Percentiles rank a stretch among this genome's conserved stretches.
phyloP scores from a whole-genome alignment of 192 early-diverging fungal genomes.

The Allomyces javanicus region DNA sequence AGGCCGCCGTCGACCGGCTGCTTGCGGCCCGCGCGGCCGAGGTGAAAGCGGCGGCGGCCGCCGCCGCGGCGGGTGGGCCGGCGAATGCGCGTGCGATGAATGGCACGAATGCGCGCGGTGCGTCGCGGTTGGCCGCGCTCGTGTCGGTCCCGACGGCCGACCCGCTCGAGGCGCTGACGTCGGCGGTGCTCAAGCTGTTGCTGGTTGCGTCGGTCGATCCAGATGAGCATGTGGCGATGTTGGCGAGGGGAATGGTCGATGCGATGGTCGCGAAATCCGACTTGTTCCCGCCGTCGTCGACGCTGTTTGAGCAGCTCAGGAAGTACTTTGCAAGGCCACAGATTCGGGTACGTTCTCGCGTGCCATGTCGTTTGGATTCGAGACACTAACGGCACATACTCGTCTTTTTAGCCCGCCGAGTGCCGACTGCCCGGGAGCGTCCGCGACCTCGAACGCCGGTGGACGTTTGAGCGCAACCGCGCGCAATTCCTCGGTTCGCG shows the following conservation, averaged over 20 bases:
- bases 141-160: slow-evolving; percentile 4
- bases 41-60: slow-evolving; percentile 5
- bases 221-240: slow-evolving; percentile 7
- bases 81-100: slow-evolving; percentile 12
- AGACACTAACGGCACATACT: no score
- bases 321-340: slow-evolving; percentile 78
- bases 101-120: slow-evolving; percentile 13
- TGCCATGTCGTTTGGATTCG: no score
- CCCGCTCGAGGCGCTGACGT: slow-evolving; percentile 7
- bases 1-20: slow-evolving; percentile 32
- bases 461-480: not conserved
- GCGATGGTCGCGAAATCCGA: slow-evolving; percentile 9
- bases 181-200: slow-evolving; percentile 17
- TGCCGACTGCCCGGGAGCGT: not conserved
- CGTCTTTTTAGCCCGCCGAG: not conserved
- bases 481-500: not conserved
- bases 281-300: slow-evolving; percentile 31
- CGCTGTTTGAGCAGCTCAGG: slow-evolving; percentile 66
- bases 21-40: slow-evolving; percentile 16
- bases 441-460: not conserved
- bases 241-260: slow-evolving; percentile 1
- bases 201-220: slow-evolving; percentile 57
- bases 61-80: slow-evolving; percentile 9
- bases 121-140: slow-evolving; percentile 2
- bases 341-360: slow-evolving; percentile 57